Base-by-base conservation (phyloP, 345 rosid genomes). In the Salix koriyanagi region DNA sequence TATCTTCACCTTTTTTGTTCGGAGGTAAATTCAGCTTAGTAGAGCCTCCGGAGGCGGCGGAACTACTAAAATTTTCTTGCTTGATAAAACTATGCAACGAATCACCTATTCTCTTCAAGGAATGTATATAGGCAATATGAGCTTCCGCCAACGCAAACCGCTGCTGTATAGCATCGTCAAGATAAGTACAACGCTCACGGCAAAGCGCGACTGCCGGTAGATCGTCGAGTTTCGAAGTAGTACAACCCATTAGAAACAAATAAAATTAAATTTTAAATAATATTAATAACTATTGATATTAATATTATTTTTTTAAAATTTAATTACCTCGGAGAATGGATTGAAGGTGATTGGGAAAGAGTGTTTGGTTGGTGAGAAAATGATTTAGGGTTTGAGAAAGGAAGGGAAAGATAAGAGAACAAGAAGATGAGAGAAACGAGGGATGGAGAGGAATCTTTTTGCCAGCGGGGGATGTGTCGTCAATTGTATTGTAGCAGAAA, bases 131-230 rank as follows among this genome's bases (percentile, higher is more conserved):
- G 16, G 87, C 86, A 18, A 79, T 26, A 77, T 96, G 99, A 52
- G 97, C 86, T 23, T 96, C 89, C 23, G 99, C 90, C n/a, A 96
- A 81, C 25, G 84, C 85, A 80, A 84, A 88, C n/a, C 99, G 92
- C 67, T 87, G 97, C 1, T 42, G 85, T 67, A 94, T 87, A 10
- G 97, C 99, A 6, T 88, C 87, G 56, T 89, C 91, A 14, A 96
- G 83, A 76, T 80, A 94, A 71, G 23, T 11, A 73, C 97, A 94
- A 14, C 99, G 89, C 11, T 92, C 86, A 10, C 97, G 91, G 88
- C 99, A 96, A 6, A 96, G 88, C 26, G 91, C 88, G 66, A 96
- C 98, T 67, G 97, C 99, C 56, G 97, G 98, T 6, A 91, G 94
- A 84, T 96, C 99, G 77, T 96, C 97, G 25, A 90, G 85, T 88